These are phyloP conservation scores for Theobroma grandiflorum DNA, from an alignment of 441 rosid species.

Conservation along the genomic window DNA sequence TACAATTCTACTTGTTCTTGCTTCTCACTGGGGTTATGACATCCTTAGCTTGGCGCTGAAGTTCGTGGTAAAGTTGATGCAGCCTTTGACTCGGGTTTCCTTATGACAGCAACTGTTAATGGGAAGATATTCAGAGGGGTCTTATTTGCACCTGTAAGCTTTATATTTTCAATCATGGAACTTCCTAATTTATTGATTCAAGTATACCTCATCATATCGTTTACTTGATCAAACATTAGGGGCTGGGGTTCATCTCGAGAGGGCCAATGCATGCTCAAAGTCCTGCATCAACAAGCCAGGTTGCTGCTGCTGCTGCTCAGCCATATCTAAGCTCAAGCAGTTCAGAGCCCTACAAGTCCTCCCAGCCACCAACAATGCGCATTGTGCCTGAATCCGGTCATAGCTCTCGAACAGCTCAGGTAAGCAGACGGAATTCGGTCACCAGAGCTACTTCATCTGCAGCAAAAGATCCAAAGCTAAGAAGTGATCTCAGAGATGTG, in stretches of 20 bases:
- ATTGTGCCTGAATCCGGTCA: slow-evolving; percentile 32
- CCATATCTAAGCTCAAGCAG: slow-evolving; percentile 33
- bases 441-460: slow-evolving; percentile 33
- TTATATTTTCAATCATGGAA: not conserved
- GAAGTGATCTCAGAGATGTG: slow-evolving; percentile 72
- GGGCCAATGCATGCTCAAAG: slow-evolving; percentile 38
- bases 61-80: slow-evolving; percentile 75
- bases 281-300: slow-evolving; percentile 35
- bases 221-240: slow-evolving; percentile 41
- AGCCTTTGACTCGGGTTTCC: slow-evolving; percentile 71
- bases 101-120: slow-evolving; percentile 68
- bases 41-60: slow-evolving; percentile 66
- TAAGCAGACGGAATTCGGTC: slow-evolving; percentile 31
- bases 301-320: slow-evolving; percentile 25
- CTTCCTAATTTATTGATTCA: not conserved
- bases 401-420: slow-evolving; percentile 34
- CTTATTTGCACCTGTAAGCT: slow-evolving; percentile 70
- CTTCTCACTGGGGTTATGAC: not conserved
- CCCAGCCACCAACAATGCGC: slow-evolving; percentile 30
- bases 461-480: slow-evolving; percentile 45
- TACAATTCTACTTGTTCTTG: not conserved
- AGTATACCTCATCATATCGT: not conserved
- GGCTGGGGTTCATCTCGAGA: slow-evolving; percentile 38
- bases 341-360: slow-evolving; percentile 33
- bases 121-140: slow-evolving; percentile 79